Conservation (phyloP, 768 basidiomycete species). For the Symmetrospora coprosmae region DNA sequence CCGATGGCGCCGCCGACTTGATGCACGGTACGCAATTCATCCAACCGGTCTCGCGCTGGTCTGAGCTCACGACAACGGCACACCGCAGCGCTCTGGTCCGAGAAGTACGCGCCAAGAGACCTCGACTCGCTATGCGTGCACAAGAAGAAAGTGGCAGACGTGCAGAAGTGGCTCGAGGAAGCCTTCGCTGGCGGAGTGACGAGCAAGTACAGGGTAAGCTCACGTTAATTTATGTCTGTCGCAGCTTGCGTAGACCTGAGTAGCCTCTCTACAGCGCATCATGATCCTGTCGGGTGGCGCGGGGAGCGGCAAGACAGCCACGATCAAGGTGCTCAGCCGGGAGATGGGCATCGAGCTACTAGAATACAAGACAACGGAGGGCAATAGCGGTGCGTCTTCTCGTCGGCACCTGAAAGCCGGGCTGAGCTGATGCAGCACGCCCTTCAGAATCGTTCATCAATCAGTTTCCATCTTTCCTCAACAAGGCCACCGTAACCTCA, state of each 20-base stretch:
- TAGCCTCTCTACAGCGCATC: conserved; percentile 47
- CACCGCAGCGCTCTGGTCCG: conserved; percentile 10
- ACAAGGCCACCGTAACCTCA: conserved; percentile 58
- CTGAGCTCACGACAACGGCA: too few species aligned
- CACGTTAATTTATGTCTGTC: not conserved
- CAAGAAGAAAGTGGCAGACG: conserved; percentile 37
- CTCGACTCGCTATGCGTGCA: conserved; percentile 31
- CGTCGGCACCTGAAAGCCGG: too few species aligned
- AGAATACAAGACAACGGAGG: conserved; percentile 55
- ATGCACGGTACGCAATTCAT: too few species aligned
- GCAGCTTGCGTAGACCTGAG: not conserved
- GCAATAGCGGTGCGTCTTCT: conserved; percentile 13
- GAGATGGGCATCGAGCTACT: conserved; percentile 66
- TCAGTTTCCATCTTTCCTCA: conserved; percentile 28
- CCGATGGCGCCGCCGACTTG: too few species aligned
- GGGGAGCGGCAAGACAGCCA: conserved; percentile 79
- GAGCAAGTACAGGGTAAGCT: conserved; percentile 58
- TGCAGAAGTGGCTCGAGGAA: conserved; percentile 32
- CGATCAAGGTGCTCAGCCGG: conserved; percentile 55
- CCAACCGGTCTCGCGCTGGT: too few species aligned
- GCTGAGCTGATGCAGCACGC: not conserved
- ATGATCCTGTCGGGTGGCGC: conserved; percentile 75
- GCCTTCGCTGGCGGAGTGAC: conserved; percentile 39
- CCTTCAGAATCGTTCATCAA: conserved; percentile 25
- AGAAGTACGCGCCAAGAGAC: conserved; percentile 20